A percentile compares a stretch with the other conserved stretches of the same genome.
These are phyloP conservation scores for Pestalotiopsis sp. DNA, from an alignment of 2,329 filamentous ascomycete genomes.

Conservation along the genomic window DNA sequence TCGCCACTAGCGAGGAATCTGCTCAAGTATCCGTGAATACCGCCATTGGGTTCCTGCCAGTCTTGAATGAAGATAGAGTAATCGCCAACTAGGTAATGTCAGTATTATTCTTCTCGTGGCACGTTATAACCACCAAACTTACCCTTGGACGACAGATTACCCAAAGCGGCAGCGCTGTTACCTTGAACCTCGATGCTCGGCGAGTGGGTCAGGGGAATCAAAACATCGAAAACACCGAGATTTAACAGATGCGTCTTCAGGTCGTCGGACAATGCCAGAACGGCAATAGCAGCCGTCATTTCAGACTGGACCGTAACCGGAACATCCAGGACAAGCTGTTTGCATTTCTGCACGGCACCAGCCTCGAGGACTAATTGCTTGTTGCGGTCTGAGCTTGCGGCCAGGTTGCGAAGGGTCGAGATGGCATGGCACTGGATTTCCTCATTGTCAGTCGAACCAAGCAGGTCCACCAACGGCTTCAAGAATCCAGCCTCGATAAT, in stretches of 20 bases:
- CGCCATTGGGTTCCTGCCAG: slow-evolving; percentile 89
- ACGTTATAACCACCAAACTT: slow-evolving; percentile 28
- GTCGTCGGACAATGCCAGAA: slow-evolving; percentile 92
- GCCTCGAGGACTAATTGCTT: slow-evolving; percentile 97
- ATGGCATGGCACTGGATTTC: slow-evolving; percentile 99
- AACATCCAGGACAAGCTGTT: slow-evolving; percentile 91
- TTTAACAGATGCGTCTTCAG: slow-evolving; percentile 89
- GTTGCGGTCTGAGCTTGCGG: slow-evolving; percentile 95
- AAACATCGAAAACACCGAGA: slow-evolving; percentile 91
- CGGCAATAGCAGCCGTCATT: slow-evolving; percentile 99
- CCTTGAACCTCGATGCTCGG: slow-evolving; percentile 97
- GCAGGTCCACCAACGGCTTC: slow-evolving; percentile 87
- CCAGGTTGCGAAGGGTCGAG: slow-evolving; percentile 91
- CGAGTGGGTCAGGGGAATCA: slow-evolving; percentile 93
- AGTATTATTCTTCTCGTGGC: slow-evolving; percentile 8
- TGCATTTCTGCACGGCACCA: slow-evolving; percentile 97
- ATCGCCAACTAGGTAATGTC: slow-evolving; percentile 72
- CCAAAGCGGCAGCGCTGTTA: slow-evolving; percentile 93
- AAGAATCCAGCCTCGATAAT: slow-evolving; percentile 98
- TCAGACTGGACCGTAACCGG: slow-evolving; percentile 95
- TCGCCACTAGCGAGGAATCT: slow-evolving; percentile 94
- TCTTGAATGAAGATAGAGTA: slow-evolving; percentile 95
- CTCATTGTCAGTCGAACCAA: slow-evolving; percentile 95
- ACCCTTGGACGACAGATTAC: slow-evolving; percentile 98
- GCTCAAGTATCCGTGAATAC: slow-evolving; percentile 92